These are phyloP conservation scores for Solanum aculeatissimum DNA, from an alignment of 305 asterid genomes.

Conservation along the genomic window DNA sequence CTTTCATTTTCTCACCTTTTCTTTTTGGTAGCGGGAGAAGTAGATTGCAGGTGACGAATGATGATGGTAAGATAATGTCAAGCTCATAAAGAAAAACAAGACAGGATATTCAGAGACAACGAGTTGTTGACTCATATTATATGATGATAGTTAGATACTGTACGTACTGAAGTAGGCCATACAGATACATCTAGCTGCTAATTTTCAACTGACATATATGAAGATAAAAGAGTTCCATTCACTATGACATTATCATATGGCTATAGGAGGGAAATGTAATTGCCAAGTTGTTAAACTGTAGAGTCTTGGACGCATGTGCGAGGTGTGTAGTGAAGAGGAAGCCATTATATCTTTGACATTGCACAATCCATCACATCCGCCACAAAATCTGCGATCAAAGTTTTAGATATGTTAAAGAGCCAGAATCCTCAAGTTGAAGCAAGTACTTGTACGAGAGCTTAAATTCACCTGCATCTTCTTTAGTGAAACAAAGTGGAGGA, in stretches of 20 bases:
- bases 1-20: not conserved
- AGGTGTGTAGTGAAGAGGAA: not conserved
- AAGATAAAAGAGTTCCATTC: not conserved
- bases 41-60: not conserved
- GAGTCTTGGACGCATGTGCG: not conserved
- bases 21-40: not conserved
- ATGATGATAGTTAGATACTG: slow-evolving; percentile 5
- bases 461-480: slow-evolving; percentile 58
- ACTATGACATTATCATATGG: not conserved
- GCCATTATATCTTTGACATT: slow-evolving; percentile 46
- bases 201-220: not conserved
- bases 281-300: not conserved
- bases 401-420: not conserved
- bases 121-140: slow-evolving; percentile 65
- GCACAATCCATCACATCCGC: slow-evolving; percentile 62
- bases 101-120: slow-evolving; percentile 32
- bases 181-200: not conserved
- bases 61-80: not conserved
- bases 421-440: not conserved
- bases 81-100: not conserved
- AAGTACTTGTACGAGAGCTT: not conserved
- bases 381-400: slow-evolving; percentile 39
- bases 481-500: slow-evolving; percentile 79
- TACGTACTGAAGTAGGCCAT: slow-evolving; percentile 1
- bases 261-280: not conserved